A percentile compares a stretch with the other conserved stretches of the same genome.
These are phyloP conservation scores for Macadamia tetraphylla DNA, from an alignment of 164 flowering plant genomes.

Conservation along the genomic window DNA sequence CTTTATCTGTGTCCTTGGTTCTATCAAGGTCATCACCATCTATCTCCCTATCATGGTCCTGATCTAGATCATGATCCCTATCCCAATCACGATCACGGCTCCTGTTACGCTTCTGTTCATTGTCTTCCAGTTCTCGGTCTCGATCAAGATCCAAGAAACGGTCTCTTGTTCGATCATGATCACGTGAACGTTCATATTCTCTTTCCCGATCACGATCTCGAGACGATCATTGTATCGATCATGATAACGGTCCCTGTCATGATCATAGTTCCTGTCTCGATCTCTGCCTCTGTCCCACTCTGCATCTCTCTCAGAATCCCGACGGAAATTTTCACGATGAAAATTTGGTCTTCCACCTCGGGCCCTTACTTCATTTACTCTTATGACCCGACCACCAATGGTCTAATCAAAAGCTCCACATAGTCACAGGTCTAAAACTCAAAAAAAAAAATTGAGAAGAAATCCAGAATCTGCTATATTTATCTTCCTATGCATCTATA, in stretches of 20 bases:
- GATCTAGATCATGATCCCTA: conserved; percentile 27
- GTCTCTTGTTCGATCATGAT: conserved; percentile 42
- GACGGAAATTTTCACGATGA: conserved; percentile 40
- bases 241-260: conserved; percentile 37
- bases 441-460: background rate
- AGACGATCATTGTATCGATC: conserved; percentile 45
- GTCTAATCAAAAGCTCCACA: conserved; percentile 39
- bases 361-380: conserved; percentile 74
- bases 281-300: conserved; percentile 49
- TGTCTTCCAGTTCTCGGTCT: conserved; percentile 25
- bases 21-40: conserved; percentile 32
- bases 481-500: background rate
- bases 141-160: conserved; percentile 35
- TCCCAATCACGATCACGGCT: conserved; percentile 31
- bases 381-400: conserved; percentile 73
- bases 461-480: background rate
- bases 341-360: conserved; percentile 54
- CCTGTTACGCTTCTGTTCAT: conserved; percentile 30
- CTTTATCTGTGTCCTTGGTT: conserved; percentile 33
- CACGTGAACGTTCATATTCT: conserved; percentile 39
- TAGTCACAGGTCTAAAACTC: conserved; percentile 16
- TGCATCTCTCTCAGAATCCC: conserved; percentile 31
- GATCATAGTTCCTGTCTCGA: conserved; percentile 37
- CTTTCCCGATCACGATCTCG: conserved; percentile 39
- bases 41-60: conserved; percentile 28